Evolutionary conservation across 495 filamentous ascomycete species (phyloP).

Genomic region (Trichoderma asperelloides): DNA sequence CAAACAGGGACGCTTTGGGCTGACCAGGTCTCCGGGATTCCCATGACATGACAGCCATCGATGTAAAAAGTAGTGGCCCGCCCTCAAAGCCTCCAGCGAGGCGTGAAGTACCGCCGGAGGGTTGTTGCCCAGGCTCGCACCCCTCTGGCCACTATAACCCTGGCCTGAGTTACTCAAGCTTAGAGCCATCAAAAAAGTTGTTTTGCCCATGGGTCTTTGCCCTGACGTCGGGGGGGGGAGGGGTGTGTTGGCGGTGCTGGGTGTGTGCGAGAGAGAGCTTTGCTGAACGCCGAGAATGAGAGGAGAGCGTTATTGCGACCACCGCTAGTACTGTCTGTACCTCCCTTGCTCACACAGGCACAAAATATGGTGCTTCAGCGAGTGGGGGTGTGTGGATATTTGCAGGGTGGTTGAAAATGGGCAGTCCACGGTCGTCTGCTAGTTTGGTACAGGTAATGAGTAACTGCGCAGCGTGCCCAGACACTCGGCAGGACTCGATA

Average conservation of each 20-base stretch:
- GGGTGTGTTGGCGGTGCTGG: background rate
- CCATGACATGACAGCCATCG: background rate
- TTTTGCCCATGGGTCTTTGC: background rate
- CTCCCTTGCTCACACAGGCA: background rate
- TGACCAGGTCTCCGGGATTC: constrained; percentile 3
- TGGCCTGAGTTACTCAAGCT: background rate
- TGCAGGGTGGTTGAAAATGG: too few species aligned
- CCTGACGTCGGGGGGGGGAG: background rate
- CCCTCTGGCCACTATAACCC: background rate
- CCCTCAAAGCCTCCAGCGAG: background rate
- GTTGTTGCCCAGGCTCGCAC: background rate
- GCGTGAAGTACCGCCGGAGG: constrained; percentile 4
- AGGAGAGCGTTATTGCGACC: too few species aligned
- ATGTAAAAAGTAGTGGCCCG: background rate
- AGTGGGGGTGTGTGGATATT: too few species aligned
- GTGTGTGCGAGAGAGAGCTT: background rate
- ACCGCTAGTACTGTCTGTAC: background rate
- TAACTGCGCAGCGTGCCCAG: too few species aligned
- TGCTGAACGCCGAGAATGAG: too few species aligned
- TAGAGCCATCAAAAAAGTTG: background rate
- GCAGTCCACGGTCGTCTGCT: too few species aligned
- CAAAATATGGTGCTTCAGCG: background rate
- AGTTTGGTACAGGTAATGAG: too few species aligned
- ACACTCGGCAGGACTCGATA: too few species aligned
- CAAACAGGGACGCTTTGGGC: constrained; percentile 2